Conservation (phyloP, 2,329 filamentous ascomycete species). For the Neonectria hederae region DNA sequence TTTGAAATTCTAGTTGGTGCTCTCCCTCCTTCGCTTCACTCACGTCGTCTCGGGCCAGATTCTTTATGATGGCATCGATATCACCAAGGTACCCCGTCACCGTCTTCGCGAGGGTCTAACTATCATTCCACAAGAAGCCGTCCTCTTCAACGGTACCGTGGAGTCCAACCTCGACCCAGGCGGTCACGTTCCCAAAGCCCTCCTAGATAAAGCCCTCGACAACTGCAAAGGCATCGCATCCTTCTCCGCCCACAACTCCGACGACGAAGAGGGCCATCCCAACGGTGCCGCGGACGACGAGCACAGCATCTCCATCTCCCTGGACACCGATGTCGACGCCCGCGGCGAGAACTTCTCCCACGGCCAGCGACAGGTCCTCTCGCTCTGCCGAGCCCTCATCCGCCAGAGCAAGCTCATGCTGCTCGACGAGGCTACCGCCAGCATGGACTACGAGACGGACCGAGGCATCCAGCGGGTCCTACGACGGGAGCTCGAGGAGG, state of each 20-base stretch:
- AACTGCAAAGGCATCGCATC: slow-evolving; percentile 69
- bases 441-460: slow-evolving; percentile 68
- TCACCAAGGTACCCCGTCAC: slow-evolving; percentile 60
- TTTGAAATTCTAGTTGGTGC: slow-evolving; percentile 50
- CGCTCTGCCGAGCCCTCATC: slow-evolving; percentile 65
- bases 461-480: slow-evolving; percentile 64
- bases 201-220: slow-evolving; percentile 67
- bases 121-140: slow-evolving; percentile 68
- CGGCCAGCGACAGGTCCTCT: slow-evolving; percentile 67
- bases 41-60: slow-evolving; percentile 62
- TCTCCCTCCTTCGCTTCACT: slow-evolving; percentile 65
- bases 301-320: slow-evolving; percentile 41
- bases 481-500: slow-evolving; percentile 57
- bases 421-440: slow-evolving; percentile 67
- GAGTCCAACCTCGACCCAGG: slow-evolving; percentile 72
- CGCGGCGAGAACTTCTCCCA: slow-evolving; percentile 66
- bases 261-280: slow-evolving; percentile 40
- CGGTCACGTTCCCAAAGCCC: slow-evolving; percentile 60
- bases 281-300: slow-evolving; percentile 10
- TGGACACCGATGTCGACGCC: slow-evolving; percentile 60
- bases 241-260: slow-evolving; percentile 54
- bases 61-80: slow-evolving; percentile 65
- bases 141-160: slow-evolving; percentile 64
- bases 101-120: slow-evolving; percentile 64
- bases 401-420: slow-evolving; percentile 65